Evolutionary conservation across 176 grass and related monocot genomes (phyloP), one percentile per base, ranked within the genome.

Genomic region (Zoysia japonica): DNA sequence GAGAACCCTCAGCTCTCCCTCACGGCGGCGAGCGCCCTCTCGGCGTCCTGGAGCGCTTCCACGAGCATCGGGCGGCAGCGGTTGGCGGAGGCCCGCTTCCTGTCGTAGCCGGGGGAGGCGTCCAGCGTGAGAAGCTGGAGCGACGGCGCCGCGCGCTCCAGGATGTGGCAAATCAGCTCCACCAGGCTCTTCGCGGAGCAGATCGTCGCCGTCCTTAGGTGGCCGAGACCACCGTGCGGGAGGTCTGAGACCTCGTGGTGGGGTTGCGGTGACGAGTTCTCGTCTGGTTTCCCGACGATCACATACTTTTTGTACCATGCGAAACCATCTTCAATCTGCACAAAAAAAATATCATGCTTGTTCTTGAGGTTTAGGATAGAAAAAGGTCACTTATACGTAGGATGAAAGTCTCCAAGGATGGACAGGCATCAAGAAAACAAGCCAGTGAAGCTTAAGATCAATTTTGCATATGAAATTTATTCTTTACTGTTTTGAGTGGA

Each of bases 81-180:
- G 7, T 68, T 43, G 11, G 6, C 14, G 66, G 66, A n/a, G 66
- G 42, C n/a, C 42, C 66, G 2, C 42, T 68, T 68, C 42, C 7
- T 68, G 66, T 68, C 66, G 66, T 68, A 68, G 43, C 66, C 66
- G 16, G 66, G 66, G 11, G 66, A 46, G 66, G 41, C 44, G 42
- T 68, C 66, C 6, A 68, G 66, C 42, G 43, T 46, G 7, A 68
- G 42, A 16, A 14, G 2, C 16, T 47, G 42, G 66, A 68, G 66
- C 6, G 42, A 68, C 17, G 43, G 6, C 2, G 66, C 6, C 1
- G 42, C 43, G 2, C 1, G 2, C 51, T 53, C 16, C 16, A 68
- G 42, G 42, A 68, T 47, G 43, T 20, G 66, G 66, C 66, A 47
- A 11, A 43, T 47, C 42, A 68, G 66, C 7, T 68, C 7, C 16